Percentiles rank a stretch among this genome's conserved stretches.
These are phyloP conservation scores for Colletotrichum tanaceti DNA, from an alignment of 2,329 filamentous ascomycete species.

Conservation along the genomic window DNA sequence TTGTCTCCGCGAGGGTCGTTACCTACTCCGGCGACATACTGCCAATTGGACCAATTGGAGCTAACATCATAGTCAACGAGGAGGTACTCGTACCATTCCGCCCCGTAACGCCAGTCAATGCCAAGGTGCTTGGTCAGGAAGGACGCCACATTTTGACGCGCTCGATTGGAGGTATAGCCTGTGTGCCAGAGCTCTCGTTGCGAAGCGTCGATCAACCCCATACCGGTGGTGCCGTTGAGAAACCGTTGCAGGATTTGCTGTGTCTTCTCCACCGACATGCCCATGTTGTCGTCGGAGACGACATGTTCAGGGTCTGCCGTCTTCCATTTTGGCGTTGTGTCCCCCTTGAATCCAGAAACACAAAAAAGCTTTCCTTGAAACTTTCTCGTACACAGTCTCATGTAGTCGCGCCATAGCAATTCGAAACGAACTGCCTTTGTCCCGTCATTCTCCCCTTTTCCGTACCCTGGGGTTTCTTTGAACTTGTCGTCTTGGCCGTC, in stretches of 20 bases:
- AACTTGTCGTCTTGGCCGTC: slow-evolving; percentile 64
- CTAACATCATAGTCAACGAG: slow-evolving; percentile 81
- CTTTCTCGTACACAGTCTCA: slow-evolving; percentile 79
- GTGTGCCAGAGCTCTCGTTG: slow-evolving; percentile 80
- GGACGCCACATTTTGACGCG: slow-evolving; percentile 80
- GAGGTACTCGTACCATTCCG: slow-evolving; percentile 84
- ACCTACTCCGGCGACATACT: slow-evolving; percentile 82
- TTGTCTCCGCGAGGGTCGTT: slow-evolving; percentile 80
- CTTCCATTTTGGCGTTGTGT: slow-evolving; percentile 63
- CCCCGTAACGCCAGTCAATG: slow-evolving; percentile 84
- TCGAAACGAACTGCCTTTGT: slow-evolving; percentile 78
- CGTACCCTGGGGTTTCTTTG: slow-evolving; percentile 66
- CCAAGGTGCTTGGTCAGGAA: slow-evolving; percentile 79
- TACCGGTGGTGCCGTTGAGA: slow-evolving; percentile 76
- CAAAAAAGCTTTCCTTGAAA: slow-evolving; percentile 74
- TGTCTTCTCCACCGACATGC: slow-evolving; percentile 52
- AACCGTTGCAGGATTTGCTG: slow-evolving; percentile 66
- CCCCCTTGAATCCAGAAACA: slow-evolving; percentile 70
- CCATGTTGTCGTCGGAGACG: slow-evolving; percentile 47
- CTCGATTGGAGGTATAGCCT: slow-evolving; percentile 82
- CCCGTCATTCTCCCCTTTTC: slow-evolving; percentile 77
- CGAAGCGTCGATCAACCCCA: slow-evolving; percentile 81
- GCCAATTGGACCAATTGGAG: slow-evolving; percentile 86
- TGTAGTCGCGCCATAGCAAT: slow-evolving; percentile 83
- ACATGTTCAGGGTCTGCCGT: slow-evolving; percentile 55